Evolutionary conservation across 2,329 filamentous ascomycete species (phyloP).

Genomic region (Diaporthe sp.): DNA sequence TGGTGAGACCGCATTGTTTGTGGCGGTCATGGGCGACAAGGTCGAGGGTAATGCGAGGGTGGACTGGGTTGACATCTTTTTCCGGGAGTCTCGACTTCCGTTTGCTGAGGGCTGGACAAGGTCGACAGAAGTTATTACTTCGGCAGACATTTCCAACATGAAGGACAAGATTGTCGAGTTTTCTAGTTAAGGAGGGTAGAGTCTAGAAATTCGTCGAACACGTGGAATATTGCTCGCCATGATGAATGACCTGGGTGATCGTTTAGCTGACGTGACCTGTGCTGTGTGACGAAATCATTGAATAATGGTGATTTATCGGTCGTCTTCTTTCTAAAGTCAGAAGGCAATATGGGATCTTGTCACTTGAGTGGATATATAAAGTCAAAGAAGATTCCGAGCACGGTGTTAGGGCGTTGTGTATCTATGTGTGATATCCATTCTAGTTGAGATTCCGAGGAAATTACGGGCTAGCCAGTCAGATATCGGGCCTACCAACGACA

Average conservation of each 20-base stretch:
- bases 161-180: constrained; percentile 10
- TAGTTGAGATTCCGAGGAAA: not conserved
- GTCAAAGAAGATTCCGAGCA: too few species aligned
- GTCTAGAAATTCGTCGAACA: not conserved
- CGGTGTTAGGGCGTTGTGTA: not conserved
- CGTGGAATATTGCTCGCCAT: not conserved
- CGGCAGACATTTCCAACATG: constrained; percentile 12
- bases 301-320: too few species aligned
- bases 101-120: constrained; percentile 27
- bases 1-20: constrained; percentile 25
- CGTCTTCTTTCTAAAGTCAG: not conserved
- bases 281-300: too few species aligned
- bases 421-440: not conserved
- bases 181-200: not conserved
- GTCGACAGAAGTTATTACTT: constrained; percentile 19
- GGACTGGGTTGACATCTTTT: constrained; percentile 32
- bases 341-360: too few species aligned
- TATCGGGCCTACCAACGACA: not conserved
- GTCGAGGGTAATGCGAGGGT: constrained; percentile 2
- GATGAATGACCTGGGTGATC: too few species aligned
- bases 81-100: constrained; percentile 20
- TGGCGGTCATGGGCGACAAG: constrained; percentile 27
- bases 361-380: not conserved
- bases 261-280: not conserved
- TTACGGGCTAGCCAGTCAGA: not conserved